phyloP scores from a whole-genome alignment of 257 asterid genomes.

The Capsicum chinense region DNA sequence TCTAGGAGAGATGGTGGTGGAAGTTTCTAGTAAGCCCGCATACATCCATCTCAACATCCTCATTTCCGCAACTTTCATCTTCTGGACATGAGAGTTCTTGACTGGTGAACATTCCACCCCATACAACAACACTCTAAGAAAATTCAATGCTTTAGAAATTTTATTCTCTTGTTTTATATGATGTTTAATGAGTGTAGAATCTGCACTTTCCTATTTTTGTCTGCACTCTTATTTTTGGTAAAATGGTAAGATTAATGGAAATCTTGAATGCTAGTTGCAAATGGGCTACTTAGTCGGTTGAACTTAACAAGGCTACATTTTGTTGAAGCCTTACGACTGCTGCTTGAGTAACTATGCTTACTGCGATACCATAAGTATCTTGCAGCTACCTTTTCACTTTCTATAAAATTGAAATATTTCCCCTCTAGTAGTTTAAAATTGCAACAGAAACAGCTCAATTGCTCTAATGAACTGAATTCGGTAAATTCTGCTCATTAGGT shows the following conservation, averaged over 20 bases:
- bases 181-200: neutral
- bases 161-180: neutral
- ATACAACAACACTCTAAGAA: neutral
- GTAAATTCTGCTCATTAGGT: neutral
- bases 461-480: slow-evolving; percentile 3
- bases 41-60: too few relatives aligned
- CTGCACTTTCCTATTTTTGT: neutral
- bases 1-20: too few relatives aligned
- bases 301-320: neutral
- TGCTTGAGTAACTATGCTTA: slow-evolving; percentile 9
- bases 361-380: neutral
- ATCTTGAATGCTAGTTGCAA: slow-evolving; percentile 9
- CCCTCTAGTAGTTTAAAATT: neutral
- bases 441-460: neutral
- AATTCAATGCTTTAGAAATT: neutral
- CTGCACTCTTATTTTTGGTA: neutral
- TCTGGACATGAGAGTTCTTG: too few relatives aligned
- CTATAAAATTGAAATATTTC: neutral
- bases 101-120: too few relatives aligned
- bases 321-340: neutral
- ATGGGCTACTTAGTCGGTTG: neutral
- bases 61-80: too few relatives aligned
- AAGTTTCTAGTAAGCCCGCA: too few relatives aligned
- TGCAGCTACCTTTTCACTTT: neutral
- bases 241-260: neutral